A percentile compares a stretch with the other conserved stretches of the same genome.
Evolutionary conservation across 2,329 filamentous ascomycete genomes (phyloP).

Genomic region (Leptographium lundbergii): DNA sequence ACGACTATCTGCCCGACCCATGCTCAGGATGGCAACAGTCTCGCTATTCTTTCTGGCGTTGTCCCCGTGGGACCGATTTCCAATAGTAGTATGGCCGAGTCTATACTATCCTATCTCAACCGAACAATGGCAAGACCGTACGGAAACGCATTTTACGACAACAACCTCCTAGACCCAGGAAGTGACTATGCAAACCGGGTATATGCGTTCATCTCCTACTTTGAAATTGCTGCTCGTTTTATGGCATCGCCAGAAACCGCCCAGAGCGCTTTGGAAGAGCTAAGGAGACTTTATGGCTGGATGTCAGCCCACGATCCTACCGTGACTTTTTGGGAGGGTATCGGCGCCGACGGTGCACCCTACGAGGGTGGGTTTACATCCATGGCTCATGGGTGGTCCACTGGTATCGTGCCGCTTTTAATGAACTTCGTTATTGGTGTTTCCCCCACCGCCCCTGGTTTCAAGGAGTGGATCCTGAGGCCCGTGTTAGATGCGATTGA

Average conservation of each 20-base stretch:
- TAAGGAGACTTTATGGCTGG: slow-evolving; percentile 34
- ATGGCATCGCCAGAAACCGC: slow-evolving; percentile 4
- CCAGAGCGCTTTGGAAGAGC: slow-evolving; percentile 24
- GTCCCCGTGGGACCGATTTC: slow-evolving; percentile 11
- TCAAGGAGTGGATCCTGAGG: slow-evolving; percentile 25
- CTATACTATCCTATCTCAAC: slow-evolving; percentile 27
- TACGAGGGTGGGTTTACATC: slow-evolving; percentile 35
- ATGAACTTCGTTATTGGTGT: slow-evolving; percentile 34
- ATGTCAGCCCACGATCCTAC: slow-evolving; percentile 33
- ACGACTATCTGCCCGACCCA: slow-evolving; percentile 23
- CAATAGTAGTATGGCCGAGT: slow-evolving; percentile 17
- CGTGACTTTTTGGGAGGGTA: slow-evolving; percentile 38
- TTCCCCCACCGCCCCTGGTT: slow-evolving; percentile 29
- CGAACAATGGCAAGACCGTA: slow-evolving; percentile 24
- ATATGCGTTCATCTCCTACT: slow-evolving; percentile 40
- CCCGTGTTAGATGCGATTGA: slow-evolving; percentile 22
- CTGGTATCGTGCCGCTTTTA: slow-evolving; percentile 34
- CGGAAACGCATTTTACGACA: slow-evolving; percentile 41
- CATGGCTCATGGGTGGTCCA: slow-evolving; percentile 38
- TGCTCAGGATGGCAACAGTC: slow-evolving; percentile 37
- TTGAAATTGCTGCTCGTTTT: slow-evolving; percentile 38
- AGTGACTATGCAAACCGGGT: slow-evolving; percentile 29
- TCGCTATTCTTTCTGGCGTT: slow-evolving; percentile 29
- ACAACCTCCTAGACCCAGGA: slow-evolving; percentile 20
- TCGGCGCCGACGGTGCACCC: slow-evolving; percentile 26